phyloP scores from a whole-genome alignment of 2,329 filamentous ascomycete species.

The Colletotrichum plurivorum region DNA sequence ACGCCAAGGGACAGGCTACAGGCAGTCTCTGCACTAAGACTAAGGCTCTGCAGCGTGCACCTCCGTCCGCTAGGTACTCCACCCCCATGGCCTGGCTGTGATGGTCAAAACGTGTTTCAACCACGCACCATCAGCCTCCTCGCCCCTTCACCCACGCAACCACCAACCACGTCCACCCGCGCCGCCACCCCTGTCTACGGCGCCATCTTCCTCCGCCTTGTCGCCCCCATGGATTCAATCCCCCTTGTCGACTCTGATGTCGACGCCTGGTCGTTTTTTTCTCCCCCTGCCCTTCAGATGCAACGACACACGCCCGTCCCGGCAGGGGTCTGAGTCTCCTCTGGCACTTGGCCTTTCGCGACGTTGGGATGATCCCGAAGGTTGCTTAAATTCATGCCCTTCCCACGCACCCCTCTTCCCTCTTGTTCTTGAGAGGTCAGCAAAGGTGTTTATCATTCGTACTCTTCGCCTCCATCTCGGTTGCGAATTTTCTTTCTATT shows the following conservation, averaged over 20 bases:
- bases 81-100: constrained; percentile 30
- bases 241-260: constrained; percentile 22
- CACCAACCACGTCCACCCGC: constrained; percentile 5
- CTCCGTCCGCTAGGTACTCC: constrained; percentile 5
- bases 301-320: constrained; percentile 41
- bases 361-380: constrained; percentile 53
- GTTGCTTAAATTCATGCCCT: constrained; percentile 60
- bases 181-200: constrained; percentile 12
- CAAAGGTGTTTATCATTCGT: constrained; percentile 28
- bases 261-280: constrained; percentile 2
- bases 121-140: constrained; percentile 42
- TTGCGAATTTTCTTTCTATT: constrained; percentile 45
- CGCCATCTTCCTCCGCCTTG: not conserved
- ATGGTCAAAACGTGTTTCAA: constrained; percentile 51
- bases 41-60: not conserved
- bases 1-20: not conserved
- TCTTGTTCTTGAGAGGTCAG: constrained; percentile 40
- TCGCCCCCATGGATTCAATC: not conserved
- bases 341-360: constrained; percentile 14
- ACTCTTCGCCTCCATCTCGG: constrained; percentile 12
- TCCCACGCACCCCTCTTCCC: constrained; percentile 45
- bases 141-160: constrained; percentile 20
- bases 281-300: constrained; percentile 21
- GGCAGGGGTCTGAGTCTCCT: constrained; percentile 46
- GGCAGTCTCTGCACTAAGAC: not conserved